A percentile compares a stretch with the other conserved stretches of the same genome.
phyloP scores from a whole-genome alignment of 345 rosid species.

The Theobroma cacao region DNA sequence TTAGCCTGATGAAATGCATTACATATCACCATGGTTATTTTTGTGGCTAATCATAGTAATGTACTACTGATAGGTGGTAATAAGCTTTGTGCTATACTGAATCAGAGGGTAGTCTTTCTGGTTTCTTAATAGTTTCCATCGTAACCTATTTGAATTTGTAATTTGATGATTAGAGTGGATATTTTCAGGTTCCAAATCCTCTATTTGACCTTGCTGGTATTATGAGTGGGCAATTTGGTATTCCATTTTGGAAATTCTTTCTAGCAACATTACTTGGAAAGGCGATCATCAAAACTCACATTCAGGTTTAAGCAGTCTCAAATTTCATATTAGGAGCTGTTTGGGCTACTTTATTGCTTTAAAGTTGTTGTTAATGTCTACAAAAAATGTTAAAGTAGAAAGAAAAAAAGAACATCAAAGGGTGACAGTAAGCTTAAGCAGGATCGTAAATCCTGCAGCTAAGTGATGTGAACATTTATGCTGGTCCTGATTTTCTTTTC shows the following conservation, averaged over 20 bases:
- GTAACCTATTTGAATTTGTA: not conserved
- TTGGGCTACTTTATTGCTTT: not conserved
- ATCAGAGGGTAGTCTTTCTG: not conserved
- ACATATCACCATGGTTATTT: not conserved
- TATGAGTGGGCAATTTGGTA: constrained; percentile 93
- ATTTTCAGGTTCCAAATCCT: constrained; percentile 85
- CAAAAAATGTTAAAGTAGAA: not conserved
- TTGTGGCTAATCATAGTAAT: not conserved
- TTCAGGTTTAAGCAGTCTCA: constrained; percentile 59
- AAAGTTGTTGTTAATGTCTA: not conserved
- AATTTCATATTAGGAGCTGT: not conserved
- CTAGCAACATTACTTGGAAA: constrained; percentile 85
- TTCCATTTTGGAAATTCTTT: constrained; percentile 90
- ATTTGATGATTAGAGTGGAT: not conserved
- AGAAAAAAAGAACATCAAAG: not conserved
- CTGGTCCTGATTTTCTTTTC: not conserved
- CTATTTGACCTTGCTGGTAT: constrained; percentile 97
- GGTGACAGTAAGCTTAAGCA: not conserved
- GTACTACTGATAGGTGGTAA: not conserved
- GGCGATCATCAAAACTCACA: constrained; percentile 87
- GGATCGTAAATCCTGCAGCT: not conserved
- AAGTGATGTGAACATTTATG: not conserved
- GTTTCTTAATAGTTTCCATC: not conserved
- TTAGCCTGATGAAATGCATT: not conserved
- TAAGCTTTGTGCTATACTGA: not conserved